A percentile compares a stretch with the other conserved stretches of the same genome.
Evolutionary conservation across 176 grass and related monocot genomes (phyloP).

Genomic region (Hordeum marinum): DNA sequence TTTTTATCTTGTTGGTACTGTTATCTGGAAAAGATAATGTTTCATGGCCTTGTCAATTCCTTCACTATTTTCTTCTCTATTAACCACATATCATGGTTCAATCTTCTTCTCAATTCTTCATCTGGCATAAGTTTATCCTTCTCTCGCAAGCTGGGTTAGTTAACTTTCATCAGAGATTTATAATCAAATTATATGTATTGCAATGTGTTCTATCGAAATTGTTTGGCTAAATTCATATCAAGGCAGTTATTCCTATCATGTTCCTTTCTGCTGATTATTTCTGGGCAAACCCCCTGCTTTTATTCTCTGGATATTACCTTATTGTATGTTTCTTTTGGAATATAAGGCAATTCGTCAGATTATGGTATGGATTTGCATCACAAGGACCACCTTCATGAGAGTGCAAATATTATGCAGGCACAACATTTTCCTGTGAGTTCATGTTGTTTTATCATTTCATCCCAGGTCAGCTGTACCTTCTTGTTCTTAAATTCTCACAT

Average conservation of each 20-base stretch:
- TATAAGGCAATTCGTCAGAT: constrained; percentile 66
- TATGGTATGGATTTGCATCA: constrained; percentile 83
- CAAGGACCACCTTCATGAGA: constrained; percentile 95
- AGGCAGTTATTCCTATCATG: not conserved
- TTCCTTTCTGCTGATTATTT: constrained; percentile 25
- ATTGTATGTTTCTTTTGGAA: constrained; percentile 40
- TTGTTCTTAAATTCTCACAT: constrained; percentile 6
- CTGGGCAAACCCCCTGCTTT: not conserved
- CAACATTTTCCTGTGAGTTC: constrained; percentile 74
- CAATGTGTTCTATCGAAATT: not conserved
- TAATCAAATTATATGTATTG: constrained; percentile 1
- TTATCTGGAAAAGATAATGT: not conserved
- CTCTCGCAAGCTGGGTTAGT: not conserved
- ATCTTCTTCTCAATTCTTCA: constrained; percentile 4
- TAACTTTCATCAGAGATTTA: not conserved
- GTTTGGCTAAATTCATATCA: not conserved
- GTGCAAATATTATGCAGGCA: constrained; percentile 68
- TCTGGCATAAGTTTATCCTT: not conserved
- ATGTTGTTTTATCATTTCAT: constrained; percentile 16
- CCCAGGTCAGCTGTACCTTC: not conserved
- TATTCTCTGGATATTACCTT: not conserved
- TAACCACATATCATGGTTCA: not conserved
- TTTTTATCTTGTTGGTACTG: not conserved
- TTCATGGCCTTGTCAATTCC: not conserved
- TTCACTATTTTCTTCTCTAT: not conserved